phyloP scores from a whole-genome alignment of 208 protist species.

The Trypanosomatidae sp. region DNA sequence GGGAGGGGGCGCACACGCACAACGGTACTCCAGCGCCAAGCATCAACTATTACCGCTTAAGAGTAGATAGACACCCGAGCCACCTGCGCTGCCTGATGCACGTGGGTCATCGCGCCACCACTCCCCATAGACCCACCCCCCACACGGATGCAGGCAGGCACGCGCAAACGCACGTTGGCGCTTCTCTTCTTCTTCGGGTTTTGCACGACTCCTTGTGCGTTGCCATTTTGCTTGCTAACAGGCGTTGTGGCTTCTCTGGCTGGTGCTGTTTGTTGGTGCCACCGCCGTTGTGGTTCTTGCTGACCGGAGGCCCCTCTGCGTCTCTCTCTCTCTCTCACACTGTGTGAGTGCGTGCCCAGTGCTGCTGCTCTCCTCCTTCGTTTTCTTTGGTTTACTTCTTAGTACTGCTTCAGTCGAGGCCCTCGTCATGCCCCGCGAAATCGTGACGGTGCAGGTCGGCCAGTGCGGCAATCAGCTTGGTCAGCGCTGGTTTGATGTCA shows the following conservation, averaged over 20 bases:
- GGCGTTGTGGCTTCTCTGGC: not conserved
- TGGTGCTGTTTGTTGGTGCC: not conserved
- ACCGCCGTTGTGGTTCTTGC: conserved; percentile 3
- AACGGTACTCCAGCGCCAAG: not conserved
- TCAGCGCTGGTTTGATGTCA: conserved; percentile 95
- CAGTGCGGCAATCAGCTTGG: conserved; percentile 96
- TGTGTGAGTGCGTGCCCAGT: not conserved
- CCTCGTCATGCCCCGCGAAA: conserved; percentile 81
- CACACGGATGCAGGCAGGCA: not conserved
- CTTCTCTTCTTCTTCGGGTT: not conserved
- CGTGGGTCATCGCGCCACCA: not conserved
- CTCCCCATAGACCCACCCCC: not conserved
- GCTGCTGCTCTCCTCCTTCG: not conserved
- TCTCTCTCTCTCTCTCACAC: not conserved
- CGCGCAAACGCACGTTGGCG: not conserved
- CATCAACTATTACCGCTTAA: not conserved
- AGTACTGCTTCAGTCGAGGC: not conserved
- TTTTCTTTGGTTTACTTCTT: not conserved
- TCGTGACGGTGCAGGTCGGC: conserved; percentile 91
- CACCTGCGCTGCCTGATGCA: not conserved
- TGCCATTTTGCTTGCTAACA: not conserved
- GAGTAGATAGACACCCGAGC: not conserved
- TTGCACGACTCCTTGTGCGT: not conserved
- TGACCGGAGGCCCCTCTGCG: not conserved
- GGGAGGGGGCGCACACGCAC: not conserved